Conservation (phyloP, 2,329 filamentous ascomycete genomes). For the Fusarium compactum region DNA sequence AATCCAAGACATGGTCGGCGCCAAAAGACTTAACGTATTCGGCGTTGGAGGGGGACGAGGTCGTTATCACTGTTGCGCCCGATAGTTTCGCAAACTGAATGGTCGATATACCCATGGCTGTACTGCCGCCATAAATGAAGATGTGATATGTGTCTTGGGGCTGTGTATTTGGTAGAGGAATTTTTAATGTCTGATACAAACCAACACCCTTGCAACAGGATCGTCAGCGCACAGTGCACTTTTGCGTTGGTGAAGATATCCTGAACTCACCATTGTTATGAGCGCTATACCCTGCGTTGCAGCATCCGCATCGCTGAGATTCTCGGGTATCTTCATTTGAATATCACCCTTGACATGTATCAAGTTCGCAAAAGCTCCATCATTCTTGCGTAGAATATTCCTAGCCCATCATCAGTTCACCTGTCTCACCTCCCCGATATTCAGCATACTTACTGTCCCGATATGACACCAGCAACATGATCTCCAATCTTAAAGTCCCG, state of each 20-base stretch:
- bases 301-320: constrained; percentile 56
- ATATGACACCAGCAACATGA: constrained; percentile 51
- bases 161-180: constrained; percentile 59
- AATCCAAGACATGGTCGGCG: constrained; percentile 60
- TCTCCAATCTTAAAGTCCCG: constrained; percentile 59
- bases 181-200: constrained; percentile 58
- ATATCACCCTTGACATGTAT: constrained; percentile 55
- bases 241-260: rapidly evolving
- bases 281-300: constrained; percentile 58
- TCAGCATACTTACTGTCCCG: constrained; percentile 8
- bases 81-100: constrained; percentile 56
- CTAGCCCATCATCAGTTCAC: background rate
- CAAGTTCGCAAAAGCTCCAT: constrained; percentile 58
- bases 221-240: background rate
- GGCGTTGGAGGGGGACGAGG: constrained; percentile 52
- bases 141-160: constrained; percentile 52
- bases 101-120: constrained; percentile 65
- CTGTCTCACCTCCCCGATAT: background rate
- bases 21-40: constrained; percentile 54
- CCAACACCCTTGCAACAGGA: constrained; percentile 52
- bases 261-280: constrained; percentile 47
- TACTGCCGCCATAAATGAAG: constrained; percentile 62
- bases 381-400: background rate
- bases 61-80: constrained; percentile 53
- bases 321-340: constrained; percentile 58